phyloP scores from a whole-genome alignment of 2,329 filamentous ascomycete species.

The Dothideomycetes sp. region DNA sequence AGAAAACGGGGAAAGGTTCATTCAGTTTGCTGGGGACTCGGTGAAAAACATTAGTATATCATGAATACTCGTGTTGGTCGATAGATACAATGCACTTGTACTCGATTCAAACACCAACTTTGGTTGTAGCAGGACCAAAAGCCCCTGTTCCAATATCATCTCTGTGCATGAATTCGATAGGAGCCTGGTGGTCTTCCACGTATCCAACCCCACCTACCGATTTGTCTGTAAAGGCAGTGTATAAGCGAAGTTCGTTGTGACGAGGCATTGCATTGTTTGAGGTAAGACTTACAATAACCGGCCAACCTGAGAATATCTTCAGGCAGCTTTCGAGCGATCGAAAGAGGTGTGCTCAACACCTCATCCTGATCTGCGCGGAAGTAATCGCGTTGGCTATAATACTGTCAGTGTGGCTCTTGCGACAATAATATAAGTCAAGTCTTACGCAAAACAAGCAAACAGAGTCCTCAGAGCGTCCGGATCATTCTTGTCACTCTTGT shows the following conservation, averaged over 20 bases:
- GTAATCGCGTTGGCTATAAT: not conserved
- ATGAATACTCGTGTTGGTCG: no score
- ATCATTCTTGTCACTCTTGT: conserved; percentile 1
- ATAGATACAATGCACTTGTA: no score
- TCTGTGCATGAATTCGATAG: conserved; percentile 2
- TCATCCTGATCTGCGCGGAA: conserved; percentile 2
- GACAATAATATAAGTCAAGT: not conserved
- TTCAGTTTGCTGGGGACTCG: no score
- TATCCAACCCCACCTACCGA: conserved; percentile 2
- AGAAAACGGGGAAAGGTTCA: no score
- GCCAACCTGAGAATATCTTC: conserved; percentile 3
- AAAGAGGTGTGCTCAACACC: not conserved
- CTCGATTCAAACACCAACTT: not conserved
- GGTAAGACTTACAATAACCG: conserved; percentile 3
- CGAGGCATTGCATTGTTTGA: no score
- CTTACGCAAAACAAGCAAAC: conserved; percentile 2
- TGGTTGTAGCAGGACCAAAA: not conserved
- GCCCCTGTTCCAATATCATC: not conserved
- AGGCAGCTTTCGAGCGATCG: not conserved
- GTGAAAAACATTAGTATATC: no score
- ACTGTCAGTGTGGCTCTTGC: not conserved
- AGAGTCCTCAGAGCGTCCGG: conserved; percentile 2
- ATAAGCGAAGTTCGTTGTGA: no score
- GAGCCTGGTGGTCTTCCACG: conserved; percentile 3
- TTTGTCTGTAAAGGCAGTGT: no score